Conservation (phyloP, 1,139 yeast species). For the Saccharomyces hybrid region DNA sequence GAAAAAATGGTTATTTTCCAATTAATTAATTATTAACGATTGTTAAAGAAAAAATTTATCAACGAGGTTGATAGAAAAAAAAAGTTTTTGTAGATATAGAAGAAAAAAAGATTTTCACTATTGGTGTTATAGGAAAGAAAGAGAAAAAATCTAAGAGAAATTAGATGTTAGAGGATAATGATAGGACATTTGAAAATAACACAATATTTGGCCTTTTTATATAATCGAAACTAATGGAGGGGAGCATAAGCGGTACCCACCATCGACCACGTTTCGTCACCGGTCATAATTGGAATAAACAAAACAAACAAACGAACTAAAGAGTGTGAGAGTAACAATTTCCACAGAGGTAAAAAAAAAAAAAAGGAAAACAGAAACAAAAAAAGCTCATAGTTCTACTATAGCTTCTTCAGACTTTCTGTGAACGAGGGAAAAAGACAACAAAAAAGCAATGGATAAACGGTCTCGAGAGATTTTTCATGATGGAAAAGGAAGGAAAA, state of each 20-base stretch:
- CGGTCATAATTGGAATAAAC: neutral
- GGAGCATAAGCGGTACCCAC: neutral
- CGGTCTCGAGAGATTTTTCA: neutral
- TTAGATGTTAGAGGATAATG: neutral
- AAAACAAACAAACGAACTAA: neutral
- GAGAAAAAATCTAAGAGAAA: neutral
- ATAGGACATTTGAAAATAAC: neutral
- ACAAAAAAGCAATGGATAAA: neutral
- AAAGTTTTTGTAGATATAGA: conserved; percentile 1
- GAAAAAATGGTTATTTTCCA: neutral
- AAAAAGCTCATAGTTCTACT: neutral
- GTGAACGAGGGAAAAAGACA: conserved; percentile 1
- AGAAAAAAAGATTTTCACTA: conserved; percentile 1
- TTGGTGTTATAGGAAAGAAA: neutral
- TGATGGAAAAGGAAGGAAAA: neutral
- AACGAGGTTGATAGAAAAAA: conserved; percentile 1
- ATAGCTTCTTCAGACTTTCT: neutral
- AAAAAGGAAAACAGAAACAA: neutral
- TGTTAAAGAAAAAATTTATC: neutral
- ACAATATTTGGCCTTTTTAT: neutral
- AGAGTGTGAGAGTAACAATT: neutral
- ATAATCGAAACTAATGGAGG: neutral
- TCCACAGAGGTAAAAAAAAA: neutral
- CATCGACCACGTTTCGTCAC: neutral
- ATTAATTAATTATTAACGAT: conserved; percentile 1